Percentiles rank a stretch among this genome's conserved stretches.
These are phyloP conservation scores for Fusarium redolens DNA, from an alignment of 2,329 filamentous ascomycete species.

Conservation along the genomic window DNA sequence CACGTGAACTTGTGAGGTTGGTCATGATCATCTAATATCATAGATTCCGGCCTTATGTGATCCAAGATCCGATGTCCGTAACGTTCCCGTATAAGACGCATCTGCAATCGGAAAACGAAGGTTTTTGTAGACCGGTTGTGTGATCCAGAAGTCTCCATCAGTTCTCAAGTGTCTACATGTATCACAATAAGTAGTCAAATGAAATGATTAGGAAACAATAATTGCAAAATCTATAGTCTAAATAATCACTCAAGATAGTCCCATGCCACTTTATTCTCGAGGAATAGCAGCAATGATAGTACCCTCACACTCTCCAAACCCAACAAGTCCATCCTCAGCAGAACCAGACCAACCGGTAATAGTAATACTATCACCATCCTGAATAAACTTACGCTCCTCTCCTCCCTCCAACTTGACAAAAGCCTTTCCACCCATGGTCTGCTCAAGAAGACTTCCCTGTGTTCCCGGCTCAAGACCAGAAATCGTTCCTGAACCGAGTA, in stretches of 20 bases:
- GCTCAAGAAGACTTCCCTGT: conserved; percentile 77
- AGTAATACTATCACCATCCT: conserved; percentile 36
- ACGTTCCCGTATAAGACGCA: fast-evolving
- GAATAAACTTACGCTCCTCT: conserved; percentile 53
- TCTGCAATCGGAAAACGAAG: fast-evolving
- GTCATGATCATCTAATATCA: fast-evolving
- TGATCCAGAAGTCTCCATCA: too few species aligned
- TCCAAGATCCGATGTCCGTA: fast-evolving
- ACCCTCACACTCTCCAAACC: conserved; percentile 36
- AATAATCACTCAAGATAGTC: background rate
- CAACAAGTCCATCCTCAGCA: conserved; percentile 21
- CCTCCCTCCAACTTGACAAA: conserved; percentile 71
- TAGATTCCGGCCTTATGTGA: too few species aligned
- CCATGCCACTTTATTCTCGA: background rate
- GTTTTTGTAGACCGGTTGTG: too few species aligned
- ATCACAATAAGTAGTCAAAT: background rate
- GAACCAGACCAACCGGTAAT: conserved; percentile 34
- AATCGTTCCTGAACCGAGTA: conserved; percentile 83
- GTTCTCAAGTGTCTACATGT: too few species aligned
- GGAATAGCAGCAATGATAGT: conserved; percentile 6
- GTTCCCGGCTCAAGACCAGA: conserved; percentile 70
- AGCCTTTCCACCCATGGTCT: conserved; percentile 75
- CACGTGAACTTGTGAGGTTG: fast-evolving
- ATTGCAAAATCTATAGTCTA: background rate
- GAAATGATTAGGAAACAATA: fast-evolving